Evolutionary conservation across 805 yeast genomes (phyloP).

Genomic region (Candida coquimbonensis): DNA sequence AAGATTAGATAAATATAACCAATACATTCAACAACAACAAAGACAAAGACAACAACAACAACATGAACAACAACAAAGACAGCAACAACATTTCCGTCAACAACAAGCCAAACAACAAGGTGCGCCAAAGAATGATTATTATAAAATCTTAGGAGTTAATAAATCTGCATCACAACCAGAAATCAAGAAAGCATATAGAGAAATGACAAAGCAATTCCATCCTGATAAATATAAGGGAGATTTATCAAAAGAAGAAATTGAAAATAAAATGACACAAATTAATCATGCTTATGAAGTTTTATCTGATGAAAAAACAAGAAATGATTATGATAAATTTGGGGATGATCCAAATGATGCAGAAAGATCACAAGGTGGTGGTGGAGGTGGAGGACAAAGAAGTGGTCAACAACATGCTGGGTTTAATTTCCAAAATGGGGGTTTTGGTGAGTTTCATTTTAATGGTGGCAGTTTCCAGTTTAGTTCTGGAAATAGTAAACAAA

Average conservation of each 20-base stretch:
- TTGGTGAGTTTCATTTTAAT: constrained; percentile 2
- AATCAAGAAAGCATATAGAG: constrained; percentile 75
- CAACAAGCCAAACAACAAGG: constrained; percentile 26
- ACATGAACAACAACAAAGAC: constrained; percentile 28
- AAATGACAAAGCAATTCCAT: constrained; percentile 72
- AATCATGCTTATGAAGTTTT: constrained; percentile 89
- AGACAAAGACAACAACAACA: constrained; percentile 39
- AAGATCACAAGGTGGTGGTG: constrained; percentile 5
- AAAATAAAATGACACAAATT: constrained; percentile 81
- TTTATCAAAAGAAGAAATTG: constrained; percentile 59
- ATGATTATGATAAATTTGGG: constrained; percentile 58
- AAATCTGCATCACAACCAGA: constrained; percentile 62
- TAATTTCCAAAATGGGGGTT: not conserved
- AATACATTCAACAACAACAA: constrained; percentile 26
- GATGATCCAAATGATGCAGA: constrained; percentile 43
- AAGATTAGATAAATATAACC: constrained; percentile 25
- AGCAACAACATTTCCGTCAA: constrained; percentile 34
- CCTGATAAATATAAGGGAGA: constrained; percentile 87
- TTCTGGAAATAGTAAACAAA: not conserved
- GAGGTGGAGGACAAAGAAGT: constrained; percentile 4
- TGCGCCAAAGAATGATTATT: constrained; percentile 56
- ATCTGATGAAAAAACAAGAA: constrained; percentile 55
- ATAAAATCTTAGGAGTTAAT: constrained; percentile 65
- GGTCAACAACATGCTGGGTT: constrained; percentile 4
- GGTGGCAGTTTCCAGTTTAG: not conserved